Evolutionary conservation across 306 rosid genomes (phyloP).

Genomic region (cucumber (Cucumis sativus)): Cucumber_9930_V3 NC_026657.2:39505501-39506000

Average conservation of each 20-base stretch:
- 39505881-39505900: conserved; percentile 59
- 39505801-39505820: conserved; percentile 41
- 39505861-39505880: conserved; percentile 62
- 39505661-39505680: not conserved
- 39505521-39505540: not conserved
- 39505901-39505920: conserved; percentile 63
- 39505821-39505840: conserved; percentile 61
- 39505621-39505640: not conserved
- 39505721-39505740: conserved; percentile 49
- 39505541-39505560: not conserved
- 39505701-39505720: conserved; percentile 87
- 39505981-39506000: conserved; percentile 79
- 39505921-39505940: conserved; percentile 56
- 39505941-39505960: conserved; percentile 65
- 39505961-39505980: conserved; percentile 71
- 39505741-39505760: conserved; percentile 54
- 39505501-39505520: not conserved
- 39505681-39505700: conserved; percentile 34
- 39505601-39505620: not conserved
- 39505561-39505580: not conserved
- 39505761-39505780: conserved; percentile 59
- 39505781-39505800: conserved; percentile 39
- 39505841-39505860: conserved; percentile 75
- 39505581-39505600: not conserved
- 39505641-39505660: conserved; percentile 9